Evolutionary conservation across 257 asterid species (phyloP).

Genomic region (Solanum piurae): DNA sequence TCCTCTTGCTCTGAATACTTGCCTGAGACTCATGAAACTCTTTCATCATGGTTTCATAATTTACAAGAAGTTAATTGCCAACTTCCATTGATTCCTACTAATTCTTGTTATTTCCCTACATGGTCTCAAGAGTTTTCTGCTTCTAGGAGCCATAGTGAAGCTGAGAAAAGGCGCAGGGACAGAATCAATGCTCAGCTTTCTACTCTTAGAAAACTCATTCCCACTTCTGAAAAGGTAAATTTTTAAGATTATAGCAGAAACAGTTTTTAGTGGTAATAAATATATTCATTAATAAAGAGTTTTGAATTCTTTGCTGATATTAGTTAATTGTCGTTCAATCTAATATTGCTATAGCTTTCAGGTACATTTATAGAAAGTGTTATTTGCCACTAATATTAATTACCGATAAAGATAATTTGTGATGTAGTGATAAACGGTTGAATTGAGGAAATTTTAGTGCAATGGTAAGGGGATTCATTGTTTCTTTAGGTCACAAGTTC

Average conservation of each 20-base stretch:
- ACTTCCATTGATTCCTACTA: background rate
- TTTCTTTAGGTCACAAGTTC: background rate
- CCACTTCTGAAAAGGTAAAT: background rate
- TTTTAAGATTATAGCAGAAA: no score
- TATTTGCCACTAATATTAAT: no score
- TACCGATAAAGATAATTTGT: no score
- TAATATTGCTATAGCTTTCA: no score
- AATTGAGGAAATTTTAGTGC: background rate
- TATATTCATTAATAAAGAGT: no score
- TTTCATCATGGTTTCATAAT: background rate
- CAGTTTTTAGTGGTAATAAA: background rate
- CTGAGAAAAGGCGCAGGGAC: background rate
- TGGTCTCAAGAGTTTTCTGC: background rate
- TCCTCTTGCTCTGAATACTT: background rate
- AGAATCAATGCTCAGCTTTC: background rate
- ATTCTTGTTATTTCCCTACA: background rate
- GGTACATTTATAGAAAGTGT: no score
- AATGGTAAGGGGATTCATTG: background rate
- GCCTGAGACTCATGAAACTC: background rate
- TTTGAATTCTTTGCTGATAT: no score
- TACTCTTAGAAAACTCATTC: background rate
- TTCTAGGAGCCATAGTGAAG: background rate
- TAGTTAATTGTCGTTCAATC: background rate
- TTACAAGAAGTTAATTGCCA: no score
- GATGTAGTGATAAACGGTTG: background rate